Evolutionary conservation across 306 rosid species (phyloP).

Genomic region (Lagenaria siceraria): DNA sequence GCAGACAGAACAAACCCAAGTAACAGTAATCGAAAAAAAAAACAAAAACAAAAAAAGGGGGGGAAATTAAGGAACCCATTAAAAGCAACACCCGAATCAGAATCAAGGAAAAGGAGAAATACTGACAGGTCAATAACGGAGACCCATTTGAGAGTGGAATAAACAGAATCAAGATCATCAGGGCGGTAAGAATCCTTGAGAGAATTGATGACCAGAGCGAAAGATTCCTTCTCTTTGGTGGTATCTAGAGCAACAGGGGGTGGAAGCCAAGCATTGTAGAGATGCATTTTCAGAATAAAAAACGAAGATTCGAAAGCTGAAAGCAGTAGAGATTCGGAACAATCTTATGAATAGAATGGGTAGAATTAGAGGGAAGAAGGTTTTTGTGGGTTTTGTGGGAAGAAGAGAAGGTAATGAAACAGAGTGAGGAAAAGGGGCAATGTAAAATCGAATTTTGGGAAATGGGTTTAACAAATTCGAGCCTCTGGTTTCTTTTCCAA

Average conservation of each 20-base stretch:
- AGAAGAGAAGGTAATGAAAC: not conserved
- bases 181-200: constrained; percentile 35
- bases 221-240: constrained; percentile 57
- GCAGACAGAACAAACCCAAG: not conserved
- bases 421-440: not conserved
- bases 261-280: constrained; percentile 96
- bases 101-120: constrained; percentile 4
- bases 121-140: constrained; percentile 91
- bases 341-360: not conserved
- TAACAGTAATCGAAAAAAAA: constrained; percentile 10
- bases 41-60: not conserved
- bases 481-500: constrained; percentile 11
- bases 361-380: not conserved
- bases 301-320: not conserved
- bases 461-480: not conserved
- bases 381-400: not conserved
- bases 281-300: constrained; percentile 48
- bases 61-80: not conserved
- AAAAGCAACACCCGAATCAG: not conserved
- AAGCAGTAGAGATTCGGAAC: not conserved
- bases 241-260: constrained; percentile 77
- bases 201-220: constrained; percentile 45
- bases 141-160: constrained; percentile 71
- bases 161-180: constrained; percentile 84
- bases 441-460: not conserved